phyloP scores from a whole-genome alignment of 2,329 filamentous ascomycete species.

The Chaetomium sp. region DNA sequence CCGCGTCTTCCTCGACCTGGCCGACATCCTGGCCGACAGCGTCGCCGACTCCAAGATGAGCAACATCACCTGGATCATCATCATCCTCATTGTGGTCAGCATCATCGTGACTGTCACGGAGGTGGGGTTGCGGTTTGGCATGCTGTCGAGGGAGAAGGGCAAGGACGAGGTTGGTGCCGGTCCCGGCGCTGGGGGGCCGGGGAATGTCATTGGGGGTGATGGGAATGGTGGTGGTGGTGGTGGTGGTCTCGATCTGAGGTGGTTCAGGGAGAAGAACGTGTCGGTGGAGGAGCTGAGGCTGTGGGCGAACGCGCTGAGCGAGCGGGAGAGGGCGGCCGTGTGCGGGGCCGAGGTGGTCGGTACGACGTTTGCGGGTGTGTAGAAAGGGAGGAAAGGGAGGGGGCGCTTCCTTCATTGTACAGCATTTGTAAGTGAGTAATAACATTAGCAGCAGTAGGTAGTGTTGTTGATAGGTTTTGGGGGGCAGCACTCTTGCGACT shows the following conservation, averaged over 20 bases:
- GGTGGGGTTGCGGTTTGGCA: slow-evolving; percentile 81
- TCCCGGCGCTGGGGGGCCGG: slow-evolving; percentile 9
- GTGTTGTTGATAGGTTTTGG: neutral
- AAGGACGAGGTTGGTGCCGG: slow-evolving; percentile 19
- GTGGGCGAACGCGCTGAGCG: slow-evolving; percentile 34
- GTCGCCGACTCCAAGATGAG: slow-evolving; percentile 96
- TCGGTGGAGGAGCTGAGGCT: slow-evolving; percentile 38
- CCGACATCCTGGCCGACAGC: slow-evolving; percentile 89
- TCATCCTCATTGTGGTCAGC: slow-evolving; percentile 85
- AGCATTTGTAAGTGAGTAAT: neutral
- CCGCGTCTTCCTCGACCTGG: slow-evolving; percentile 92
- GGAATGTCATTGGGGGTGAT: slow-evolving; percentile 32
- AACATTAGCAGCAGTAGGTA: no score
- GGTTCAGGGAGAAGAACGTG: slow-evolving; percentile 33
- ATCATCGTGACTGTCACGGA: slow-evolving; percentile 91
- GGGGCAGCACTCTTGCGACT: neutral
- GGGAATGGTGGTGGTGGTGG: slow-evolving; percentile 23
- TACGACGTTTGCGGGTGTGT: slow-evolving; percentile 38
- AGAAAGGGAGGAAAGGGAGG: neutral
- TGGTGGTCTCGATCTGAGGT: slow-evolving; percentile 27
- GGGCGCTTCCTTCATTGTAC: neutral
- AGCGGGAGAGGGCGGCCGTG: slow-evolving; percentile 36
- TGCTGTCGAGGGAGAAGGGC: slow-evolving; percentile 56
- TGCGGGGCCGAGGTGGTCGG: slow-evolving; percentile 38
- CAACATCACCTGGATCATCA: slow-evolving; percentile 96